phyloP scores from a whole-genome alignment of 768 basidiomycete genomes.

The Boletus huronensis region DNA sequence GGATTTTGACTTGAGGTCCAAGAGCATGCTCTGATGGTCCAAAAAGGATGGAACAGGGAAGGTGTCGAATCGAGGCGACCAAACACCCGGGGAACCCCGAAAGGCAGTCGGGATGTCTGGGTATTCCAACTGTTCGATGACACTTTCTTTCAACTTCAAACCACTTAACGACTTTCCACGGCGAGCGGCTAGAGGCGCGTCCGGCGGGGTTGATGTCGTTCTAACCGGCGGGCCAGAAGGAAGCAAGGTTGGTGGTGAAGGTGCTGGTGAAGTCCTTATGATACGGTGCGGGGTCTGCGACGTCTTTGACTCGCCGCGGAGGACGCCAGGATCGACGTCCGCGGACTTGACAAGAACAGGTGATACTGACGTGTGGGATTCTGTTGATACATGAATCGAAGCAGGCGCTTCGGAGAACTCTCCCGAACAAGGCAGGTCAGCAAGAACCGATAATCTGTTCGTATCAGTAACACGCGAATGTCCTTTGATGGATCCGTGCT shows the following conservation, averaged over 20 bases:
- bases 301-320: conserved; percentile 7
- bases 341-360: conserved; percentile 7
- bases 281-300: neutral
- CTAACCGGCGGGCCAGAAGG: neutral
- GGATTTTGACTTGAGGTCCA: conserved; percentile 32
- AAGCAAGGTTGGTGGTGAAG: neutral
- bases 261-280: neutral
- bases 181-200: conserved; percentile 35
- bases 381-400: neutral
- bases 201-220: conserved; percentile 3
- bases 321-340: conserved; percentile 1
- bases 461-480: neutral
- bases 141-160: conserved; percentile 22
- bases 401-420: conserved; percentile 3
- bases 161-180: conserved; percentile 35
- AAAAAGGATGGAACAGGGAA: conserved; percentile 17
- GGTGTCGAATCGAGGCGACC: conserved; percentile 30
- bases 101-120: conserved; percentile 44
- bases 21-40: conserved; percentile 37
- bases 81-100: conserved; percentile 34
- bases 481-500: neutral
- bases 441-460: neutral
- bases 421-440: conserved; percentile 1
- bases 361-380: neutral
- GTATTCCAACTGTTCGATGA: conserved; percentile 28